A percentile compares a stretch with the other conserved stretches of the same genome.
Evolutionary conservation across 768 basidiomycete genomes (phyloP).

Genomic region (Mycena alexandri): DNA sequence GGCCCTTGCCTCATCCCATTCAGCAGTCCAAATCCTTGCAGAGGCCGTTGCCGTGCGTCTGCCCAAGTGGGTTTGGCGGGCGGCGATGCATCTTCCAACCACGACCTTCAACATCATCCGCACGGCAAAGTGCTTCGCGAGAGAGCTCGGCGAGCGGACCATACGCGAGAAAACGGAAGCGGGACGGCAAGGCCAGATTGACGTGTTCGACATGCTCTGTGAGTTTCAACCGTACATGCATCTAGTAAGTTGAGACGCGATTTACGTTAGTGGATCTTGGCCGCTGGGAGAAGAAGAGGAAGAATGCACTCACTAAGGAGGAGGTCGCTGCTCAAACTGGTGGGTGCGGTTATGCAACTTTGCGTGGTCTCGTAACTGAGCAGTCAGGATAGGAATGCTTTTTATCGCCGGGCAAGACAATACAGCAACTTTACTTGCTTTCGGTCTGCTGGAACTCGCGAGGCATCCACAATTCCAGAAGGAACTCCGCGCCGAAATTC

Average conservation of each 20-base stretch:
- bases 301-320: conserved; percentile 16
- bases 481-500: conserved; percentile 30
- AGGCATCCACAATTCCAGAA: conserved; percentile 26
- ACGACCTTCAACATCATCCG: conserved; percentile 15
- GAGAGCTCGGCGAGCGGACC: background rate
- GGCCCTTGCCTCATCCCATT: conserved; percentile 3
- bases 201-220: conserved; percentile 24
- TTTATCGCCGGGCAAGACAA: conserved; percentile 17
- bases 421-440: conserved; percentile 15
- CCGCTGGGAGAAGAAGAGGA: conserved; percentile 11
- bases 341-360: conserved; percentile 22
- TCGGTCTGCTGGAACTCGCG: conserved; percentile 28
- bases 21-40: conserved; percentile 8
- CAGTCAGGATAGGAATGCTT: conserved; percentile 3
- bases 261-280: conserved; percentile 2
- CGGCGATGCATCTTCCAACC: conserved; percentile 18
- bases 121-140: background rate
- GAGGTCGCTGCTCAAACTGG: conserved; percentile 25
- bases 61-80: conserved; percentile 1
- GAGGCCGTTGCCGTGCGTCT: conserved; percentile 2
- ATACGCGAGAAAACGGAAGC: conserved; percentile 15
- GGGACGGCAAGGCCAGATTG: background rate
- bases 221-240: conserved; percentile 3
- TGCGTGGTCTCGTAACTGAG: background rate
- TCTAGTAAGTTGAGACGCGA: background rate